These are phyloP conservation scores for Cryphonectria naterciae DNA, from an alignment of 2,329 filamentous ascomycete species.

Conservation along the genomic window DNA sequence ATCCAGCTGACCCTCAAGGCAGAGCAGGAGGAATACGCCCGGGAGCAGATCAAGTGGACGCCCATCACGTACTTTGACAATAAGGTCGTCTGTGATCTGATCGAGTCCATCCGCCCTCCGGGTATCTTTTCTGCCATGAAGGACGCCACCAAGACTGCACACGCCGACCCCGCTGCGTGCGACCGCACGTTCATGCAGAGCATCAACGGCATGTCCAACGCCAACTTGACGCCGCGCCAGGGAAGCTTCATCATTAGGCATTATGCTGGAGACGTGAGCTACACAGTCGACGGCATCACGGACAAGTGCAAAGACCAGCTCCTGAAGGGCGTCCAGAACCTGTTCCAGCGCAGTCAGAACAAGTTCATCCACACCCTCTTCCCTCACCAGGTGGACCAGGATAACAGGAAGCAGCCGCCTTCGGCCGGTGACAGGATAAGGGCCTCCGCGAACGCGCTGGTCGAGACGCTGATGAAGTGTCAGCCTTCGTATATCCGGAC, in stretches of 20 bases:
- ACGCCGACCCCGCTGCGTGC: conserved; percentile 90
- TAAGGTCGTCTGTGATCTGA: conserved; percentile 96
- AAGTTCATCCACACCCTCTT: conserved; percentile 86
- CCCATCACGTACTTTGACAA: conserved; percentile 99
- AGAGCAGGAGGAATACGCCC: conserved; percentile 95
- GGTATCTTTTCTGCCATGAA: conserved; percentile 96
- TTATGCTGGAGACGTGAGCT: conserved; percentile 95
- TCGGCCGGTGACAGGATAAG: conserved; percentile 97
- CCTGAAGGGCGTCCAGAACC: conserved; percentile 87
- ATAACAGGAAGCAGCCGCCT: conserved; percentile 91
- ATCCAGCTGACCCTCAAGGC: conserved; percentile 96
- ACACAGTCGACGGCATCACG: conserved; percentile 94
- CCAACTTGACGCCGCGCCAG: conserved; percentile 88
- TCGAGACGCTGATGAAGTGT: conserved; percentile 95
- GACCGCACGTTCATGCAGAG: conserved; percentile 95
- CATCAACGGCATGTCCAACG: conserved; percentile 87
- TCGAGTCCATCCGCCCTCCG: conserved; percentile 86
- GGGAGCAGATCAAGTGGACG: conserved; percentile 97
- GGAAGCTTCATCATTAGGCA: conserved; percentile 99
- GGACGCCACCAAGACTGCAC: conserved; percentile 97
- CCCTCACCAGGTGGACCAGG: conserved; percentile 90
- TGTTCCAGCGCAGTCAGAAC: conserved; percentile 84
- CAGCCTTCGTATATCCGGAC: conserved; percentile 98
- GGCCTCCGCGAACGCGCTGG: conserved; percentile 89
- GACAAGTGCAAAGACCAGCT: conserved; percentile 99